Evolutionary conservation across 1,139 yeast genomes (phyloP).

Genomic region (Yamadazyma dendronema): DNA sequence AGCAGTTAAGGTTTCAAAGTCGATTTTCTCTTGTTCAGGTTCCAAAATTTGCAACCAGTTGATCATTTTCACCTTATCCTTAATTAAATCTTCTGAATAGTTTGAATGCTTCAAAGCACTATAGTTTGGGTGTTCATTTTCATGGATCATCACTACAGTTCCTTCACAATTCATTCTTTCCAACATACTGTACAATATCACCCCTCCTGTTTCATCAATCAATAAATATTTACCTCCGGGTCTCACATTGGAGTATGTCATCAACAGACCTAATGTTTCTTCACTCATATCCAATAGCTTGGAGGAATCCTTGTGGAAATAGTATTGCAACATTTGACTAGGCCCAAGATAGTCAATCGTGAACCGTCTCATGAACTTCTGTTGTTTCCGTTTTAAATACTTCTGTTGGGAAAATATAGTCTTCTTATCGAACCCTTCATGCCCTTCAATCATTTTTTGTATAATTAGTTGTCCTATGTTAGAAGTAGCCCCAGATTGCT

Average conservation of each 20-base stretch:
- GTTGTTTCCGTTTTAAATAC: constrained; percentile 86
- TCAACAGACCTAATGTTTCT: constrained; percentile 74
- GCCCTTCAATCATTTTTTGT: constrained; percentile 77
- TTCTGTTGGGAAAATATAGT: constrained; percentile 90
- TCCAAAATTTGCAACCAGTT: constrained; percentile 79
- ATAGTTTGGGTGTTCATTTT: constrained; percentile 86
- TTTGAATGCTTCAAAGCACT: constrained; percentile 69
- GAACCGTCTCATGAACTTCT: constrained; percentile 83
- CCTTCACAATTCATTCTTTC: constrained; percentile 91
- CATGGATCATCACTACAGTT: constrained; percentile 74
- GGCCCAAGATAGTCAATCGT: constrained; percentile 79
- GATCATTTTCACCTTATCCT: constrained; percentile 61
- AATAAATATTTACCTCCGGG: constrained; percentile 89
- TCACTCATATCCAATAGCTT: constrained; percentile 80
- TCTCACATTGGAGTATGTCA: constrained; percentile 76
- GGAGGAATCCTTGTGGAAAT: constrained; percentile 68
- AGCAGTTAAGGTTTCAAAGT: constrained; percentile 48
- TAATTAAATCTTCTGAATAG: constrained; percentile 51
- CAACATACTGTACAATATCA: constrained; percentile 75
- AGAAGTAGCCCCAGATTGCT: constrained; percentile 60
- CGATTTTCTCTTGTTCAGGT: constrained; percentile 63
- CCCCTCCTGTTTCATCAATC: constrained; percentile 89
- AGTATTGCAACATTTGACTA: constrained; percentile 70
- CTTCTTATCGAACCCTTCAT: constrained; percentile 83
- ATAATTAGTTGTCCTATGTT: constrained; percentile 79